Conservation (phyloP, 148 eudicot genomes). For the Hydrangea macrophylla region DNA sequence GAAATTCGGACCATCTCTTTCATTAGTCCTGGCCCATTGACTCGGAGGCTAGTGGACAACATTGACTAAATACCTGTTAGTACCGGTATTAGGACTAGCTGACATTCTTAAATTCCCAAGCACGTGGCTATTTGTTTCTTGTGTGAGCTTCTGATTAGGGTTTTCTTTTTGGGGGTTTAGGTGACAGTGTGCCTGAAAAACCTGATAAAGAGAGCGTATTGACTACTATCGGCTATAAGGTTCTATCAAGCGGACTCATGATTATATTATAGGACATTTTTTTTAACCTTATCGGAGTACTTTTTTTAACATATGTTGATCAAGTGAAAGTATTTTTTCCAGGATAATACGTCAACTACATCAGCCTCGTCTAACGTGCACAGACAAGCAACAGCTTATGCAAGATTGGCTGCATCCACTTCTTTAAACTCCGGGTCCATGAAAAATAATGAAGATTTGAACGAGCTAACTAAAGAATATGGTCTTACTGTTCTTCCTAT, state of each 20-base stretch:
- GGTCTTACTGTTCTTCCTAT: conserved; percentile 84
- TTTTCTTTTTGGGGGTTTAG: conserved; percentile 18
- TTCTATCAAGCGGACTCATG: not conserved
- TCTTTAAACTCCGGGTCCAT: conserved; percentile 24
- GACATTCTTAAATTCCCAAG: not conserved
- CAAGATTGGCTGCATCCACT: conserved; percentile 65
- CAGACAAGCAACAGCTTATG: conserved; percentile 69
- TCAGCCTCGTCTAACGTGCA: conserved; percentile 49
- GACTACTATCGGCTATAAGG: conserved; percentile 12
- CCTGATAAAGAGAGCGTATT: conserved; percentile 20
- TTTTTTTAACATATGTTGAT: not conserved
- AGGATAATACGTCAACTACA: conserved; percentile 30
- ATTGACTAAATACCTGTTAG: conserved; percentile 27
- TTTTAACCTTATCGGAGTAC: not conserved
- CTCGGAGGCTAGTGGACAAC: conserved; percentile 67
- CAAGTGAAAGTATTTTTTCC: not conserved
- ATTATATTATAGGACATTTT: not conserved
- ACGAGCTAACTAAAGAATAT: conserved; percentile 54
- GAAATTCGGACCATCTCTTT: conserved; percentile 73
- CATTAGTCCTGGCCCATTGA: conserved; percentile 83
- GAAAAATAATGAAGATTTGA: conserved; percentile 22
- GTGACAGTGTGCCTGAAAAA: conserved; percentile 17
- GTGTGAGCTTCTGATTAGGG: not conserved
- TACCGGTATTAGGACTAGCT: conserved; percentile 29
- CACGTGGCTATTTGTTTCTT: not conserved